Percentiles rank a stretch among this genome's conserved stretches.
Evolutionary conservation across 1,139 yeast species (phyloP).

Genomic region (Sugiyamaella xylanicola): DNA sequence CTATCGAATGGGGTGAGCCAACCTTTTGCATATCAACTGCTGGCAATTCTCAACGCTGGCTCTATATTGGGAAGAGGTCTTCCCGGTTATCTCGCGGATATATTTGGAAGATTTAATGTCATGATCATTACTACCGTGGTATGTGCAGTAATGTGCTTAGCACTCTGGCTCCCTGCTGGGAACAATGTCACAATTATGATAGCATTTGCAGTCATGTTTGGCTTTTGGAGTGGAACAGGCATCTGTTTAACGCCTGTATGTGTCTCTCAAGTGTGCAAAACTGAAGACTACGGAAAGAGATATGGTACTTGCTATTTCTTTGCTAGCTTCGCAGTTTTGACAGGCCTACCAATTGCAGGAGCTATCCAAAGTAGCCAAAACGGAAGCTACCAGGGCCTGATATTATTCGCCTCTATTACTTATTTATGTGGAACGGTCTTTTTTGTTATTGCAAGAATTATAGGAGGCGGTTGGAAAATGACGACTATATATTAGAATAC

Average conservation of each 20-base stretch:
- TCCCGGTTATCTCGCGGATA: slow-evolving; percentile 54
- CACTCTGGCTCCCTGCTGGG: slow-evolving; percentile 60
- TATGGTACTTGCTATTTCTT: slow-evolving; percentile 70
- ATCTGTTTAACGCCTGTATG: slow-evolving; percentile 52
- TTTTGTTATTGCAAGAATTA: slow-evolving; percentile 34
- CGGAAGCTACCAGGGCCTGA: slow-evolving; percentile 38
- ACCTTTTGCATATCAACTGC: slow-evolving; percentile 47
- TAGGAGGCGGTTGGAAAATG: slow-evolving; percentile 36
- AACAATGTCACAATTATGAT: slow-evolving; percentile 46
- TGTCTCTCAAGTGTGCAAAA: slow-evolving; percentile 59
- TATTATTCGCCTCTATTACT: slow-evolving; percentile 38
- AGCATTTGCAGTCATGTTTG: slow-evolving; percentile 54
- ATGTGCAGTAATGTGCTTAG: slow-evolving; percentile 43
- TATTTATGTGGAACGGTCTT: slow-evolving; percentile 35
- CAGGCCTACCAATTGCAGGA: slow-evolving; percentile 57
- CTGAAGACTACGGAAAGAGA: slow-evolving; percentile 65
- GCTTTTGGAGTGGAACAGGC: slow-evolving; percentile 55
- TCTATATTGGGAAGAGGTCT: slow-evolving; percentile 53
- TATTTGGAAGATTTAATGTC: slow-evolving; percentile 55
- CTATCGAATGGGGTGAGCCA: slow-evolving; percentile 48
- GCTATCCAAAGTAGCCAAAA: slow-evolving; percentile 42
- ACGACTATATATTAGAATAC: slow-evolving; percentile 24
- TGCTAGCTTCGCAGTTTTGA: slow-evolving; percentile 60
- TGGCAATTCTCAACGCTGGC: slow-evolving; percentile 51
- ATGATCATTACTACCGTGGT: slow-evolving; percentile 48